Percentiles rank a stretch among this genome's conserved stretches.
Evolutionary conservation across 352 stramenopile species (phyloP).

Genomic region (Blastocystis sp.): DNA sequence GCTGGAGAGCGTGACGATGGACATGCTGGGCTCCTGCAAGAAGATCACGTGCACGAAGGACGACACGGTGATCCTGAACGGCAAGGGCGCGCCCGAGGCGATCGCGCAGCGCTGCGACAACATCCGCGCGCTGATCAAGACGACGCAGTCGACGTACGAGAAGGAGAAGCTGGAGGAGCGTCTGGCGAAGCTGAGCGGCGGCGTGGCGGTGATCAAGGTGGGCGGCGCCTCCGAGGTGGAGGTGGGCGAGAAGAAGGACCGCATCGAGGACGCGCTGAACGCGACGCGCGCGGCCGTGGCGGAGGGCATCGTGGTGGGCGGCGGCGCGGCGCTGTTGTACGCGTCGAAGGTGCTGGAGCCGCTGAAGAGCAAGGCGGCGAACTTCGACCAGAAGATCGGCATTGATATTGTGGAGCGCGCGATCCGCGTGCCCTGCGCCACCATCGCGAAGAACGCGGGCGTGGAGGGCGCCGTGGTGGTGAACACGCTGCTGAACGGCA

Average conservation of each 20-base stretch:
- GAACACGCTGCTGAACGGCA: constrained; percentile 93
- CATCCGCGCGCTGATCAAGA: constrained; percentile 88
- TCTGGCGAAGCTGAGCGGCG: constrained; percentile 95
- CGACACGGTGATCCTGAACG: constrained; percentile 96
- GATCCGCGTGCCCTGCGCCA: constrained; percentile 87
- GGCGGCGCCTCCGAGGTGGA: constrained; percentile 96
- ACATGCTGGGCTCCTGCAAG: constrained; percentile 90
- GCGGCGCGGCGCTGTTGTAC: constrained; percentile 93
- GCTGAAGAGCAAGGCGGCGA: constrained; percentile 75
- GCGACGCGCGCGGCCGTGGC: constrained; percentile 95
- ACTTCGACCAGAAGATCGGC: constrained; percentile 69
- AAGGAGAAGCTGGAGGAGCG: constrained; percentile 99
- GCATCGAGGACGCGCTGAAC: constrained; percentile 98
- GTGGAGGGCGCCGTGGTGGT: constrained; percentile 95
- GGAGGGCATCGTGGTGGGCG: constrained; percentile 96
- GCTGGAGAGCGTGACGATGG: constrained; percentile 89
- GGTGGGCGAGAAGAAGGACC: constrained; percentile 99
- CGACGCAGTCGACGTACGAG: constrained; percentile 96
- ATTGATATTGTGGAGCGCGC: constrained; percentile 77
- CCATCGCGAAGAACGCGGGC: constrained; percentile 96
- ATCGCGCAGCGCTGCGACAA: constrained; percentile 93
- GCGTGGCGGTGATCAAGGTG: constrained; percentile 98
- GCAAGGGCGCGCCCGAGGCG: constrained; percentile 82
- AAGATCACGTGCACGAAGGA: constrained; percentile 97
- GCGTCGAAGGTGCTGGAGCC: constrained; percentile 82